Base-by-base conservation (phyloP, 2,329 filamentous ascomycete species). In the Talaromyces sp. region DNA sequence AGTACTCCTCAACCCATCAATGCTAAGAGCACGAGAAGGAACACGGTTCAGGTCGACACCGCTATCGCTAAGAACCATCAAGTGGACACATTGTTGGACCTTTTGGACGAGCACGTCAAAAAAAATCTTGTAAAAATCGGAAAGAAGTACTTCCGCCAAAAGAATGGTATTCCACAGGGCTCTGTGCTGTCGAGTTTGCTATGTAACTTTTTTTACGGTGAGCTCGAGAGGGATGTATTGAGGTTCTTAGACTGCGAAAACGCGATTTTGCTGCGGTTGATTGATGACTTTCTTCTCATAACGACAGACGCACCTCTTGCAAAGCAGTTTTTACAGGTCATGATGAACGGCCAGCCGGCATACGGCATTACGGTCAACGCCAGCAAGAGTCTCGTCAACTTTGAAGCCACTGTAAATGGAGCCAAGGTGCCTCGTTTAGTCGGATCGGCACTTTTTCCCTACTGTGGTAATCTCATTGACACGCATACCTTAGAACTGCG, bases 151-250 rank as follows among this genome's bases (percentile, higher is more conserved):
- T 97, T 95, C 72, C 85, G 91, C 27, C 95, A 99, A 73, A 93
- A 88, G 73, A 80, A 84, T 25, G 95, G 95, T 15, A 98, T 99
- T 44, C 93, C 95, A 0, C 95, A 99, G 73, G 95, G 95, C 8
- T 97, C 93, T 0, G 84, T 97, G 1, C 73, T 99, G 5, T 97
- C 93, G 0, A 90, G 89, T 51, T 81, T 92, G 47, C 81, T 99
- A 5, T 98, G 95, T 80, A 98, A 92, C 75, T 93, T 96, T 76
- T 97, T 98, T 74, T 99, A 99, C 71, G 93, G 91, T 6, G 87
- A 95, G 64, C 84, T 98, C 1, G 95, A 99, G 74, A 76, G 77
- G 7, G 81, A 86, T 28, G 79, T 88, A 15, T 79, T 98, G 2
- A 71, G 70, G 0, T 98, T 97, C 70, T 75, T 95, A 2, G 68